Percentiles rank a stretch among this genome's conserved stretches.
These are phyloP conservation scores for Pleurotus salmoneostramineus DNA, from an alignment of 768 basidiomycete species.

Conservation along the genomic window DNA sequence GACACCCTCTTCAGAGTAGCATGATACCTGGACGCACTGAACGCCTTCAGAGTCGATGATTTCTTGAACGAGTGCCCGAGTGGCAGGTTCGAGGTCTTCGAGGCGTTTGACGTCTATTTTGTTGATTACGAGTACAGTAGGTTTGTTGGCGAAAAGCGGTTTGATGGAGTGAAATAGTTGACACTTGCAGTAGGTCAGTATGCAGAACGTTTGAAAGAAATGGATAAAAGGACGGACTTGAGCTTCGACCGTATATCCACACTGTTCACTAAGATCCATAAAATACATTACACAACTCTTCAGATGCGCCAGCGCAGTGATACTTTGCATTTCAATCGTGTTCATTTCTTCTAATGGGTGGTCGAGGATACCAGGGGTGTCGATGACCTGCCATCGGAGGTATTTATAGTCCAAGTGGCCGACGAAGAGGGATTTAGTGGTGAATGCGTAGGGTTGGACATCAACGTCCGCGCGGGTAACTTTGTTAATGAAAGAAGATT, in stretches of 20 bases:
- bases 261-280: constrained; percentile 98
- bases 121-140: constrained; percentile 93
- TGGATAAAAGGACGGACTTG: constrained; percentile 52
- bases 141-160: constrained; percentile 92
- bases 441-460: constrained; percentile 99
- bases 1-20: constrained; percentile 95
- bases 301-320: constrained; percentile 94
- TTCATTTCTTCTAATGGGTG: constrained; percentile 99
- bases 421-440: constrained; percentile 97
- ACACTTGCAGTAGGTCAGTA: constrained; percentile 49
- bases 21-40: constrained; percentile 80
- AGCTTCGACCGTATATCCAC: constrained; percentile 95
- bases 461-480: constrained; percentile 99
- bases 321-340: constrained; percentile 99
- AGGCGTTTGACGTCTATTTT: constrained; percentile 93
- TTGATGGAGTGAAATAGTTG: constrained; percentile 99
- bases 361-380: constrained; percentile 97
- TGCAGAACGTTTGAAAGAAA: background rate
- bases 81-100: constrained; percentile 76
- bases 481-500: constrained; percentile 99
- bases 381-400: constrained; percentile 99
- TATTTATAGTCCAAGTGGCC: constrained; percentile 99
- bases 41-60: constrained; percentile 77
- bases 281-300: constrained; percentile 95
- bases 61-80: constrained; percentile 78